phyloP scores from a whole-genome alignment of 1,139 yeast species.

The Taphrina deformans region DNA sequence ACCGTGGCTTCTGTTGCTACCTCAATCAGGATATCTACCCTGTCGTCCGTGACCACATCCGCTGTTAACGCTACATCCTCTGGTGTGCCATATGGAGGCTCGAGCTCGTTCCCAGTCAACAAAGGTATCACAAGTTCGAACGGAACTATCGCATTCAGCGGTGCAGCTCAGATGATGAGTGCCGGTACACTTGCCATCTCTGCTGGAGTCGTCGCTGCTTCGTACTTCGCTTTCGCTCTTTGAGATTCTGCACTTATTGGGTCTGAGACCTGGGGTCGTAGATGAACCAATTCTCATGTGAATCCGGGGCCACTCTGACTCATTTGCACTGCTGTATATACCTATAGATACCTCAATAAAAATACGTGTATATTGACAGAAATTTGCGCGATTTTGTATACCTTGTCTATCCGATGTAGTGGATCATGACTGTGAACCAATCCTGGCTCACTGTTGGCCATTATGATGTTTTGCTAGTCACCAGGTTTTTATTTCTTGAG shows the following conservation, averaged over 20 bases:
- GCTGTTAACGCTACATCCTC: conserved; percentile 2
- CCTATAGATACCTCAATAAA: background rate
- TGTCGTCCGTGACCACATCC: conserved; percentile 6
- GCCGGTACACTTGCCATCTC: conserved; percentile 12
- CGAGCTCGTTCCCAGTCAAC: conserved; percentile 6
- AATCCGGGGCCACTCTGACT: background rate
- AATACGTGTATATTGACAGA: background rate
- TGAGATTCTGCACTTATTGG: background rate
- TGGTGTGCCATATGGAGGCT: conserved; percentile 7
- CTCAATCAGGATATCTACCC: conserved; percentile 5
- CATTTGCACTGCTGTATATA: background rate
- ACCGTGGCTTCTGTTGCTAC: conserved; percentile 10
- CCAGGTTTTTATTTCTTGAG: no score
- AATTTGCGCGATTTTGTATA: no score
- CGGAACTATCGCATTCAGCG: background rate
- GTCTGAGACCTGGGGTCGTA: background rate
- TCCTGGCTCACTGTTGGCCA: no score
- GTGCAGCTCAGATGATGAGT: background rate
- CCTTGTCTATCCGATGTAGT: no score
- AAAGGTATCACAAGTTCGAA: background rate
- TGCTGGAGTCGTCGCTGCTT: conserved; percentile 26
- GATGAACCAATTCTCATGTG: background rate
- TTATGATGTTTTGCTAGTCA: no score
- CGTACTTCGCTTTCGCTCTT: conserved; percentile 15
- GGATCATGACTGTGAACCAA: background rate